Evolutionary conservation across 2,329 filamentous ascomycete genomes (phyloP), one percentile per base, ranked within the genome.

Genomic region (Microdochium trichocladiopsis): DNA sequence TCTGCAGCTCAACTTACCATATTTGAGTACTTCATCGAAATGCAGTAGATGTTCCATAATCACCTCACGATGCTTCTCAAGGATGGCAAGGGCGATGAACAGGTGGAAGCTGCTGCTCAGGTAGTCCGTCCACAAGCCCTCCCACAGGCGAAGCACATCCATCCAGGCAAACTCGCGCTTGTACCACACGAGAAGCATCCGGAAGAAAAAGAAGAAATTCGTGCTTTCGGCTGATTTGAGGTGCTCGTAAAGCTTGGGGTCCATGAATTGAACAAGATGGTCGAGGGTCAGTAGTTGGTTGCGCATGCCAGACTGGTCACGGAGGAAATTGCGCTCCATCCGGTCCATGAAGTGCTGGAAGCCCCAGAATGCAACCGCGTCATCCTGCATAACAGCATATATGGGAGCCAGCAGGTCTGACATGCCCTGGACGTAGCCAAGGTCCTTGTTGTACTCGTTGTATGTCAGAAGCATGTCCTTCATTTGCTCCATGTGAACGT

Each of bases 151-250:
- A 31, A 97, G 73, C 11, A 96, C 83, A 63, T 97, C 91, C 48
- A 79, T 68, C 90, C 93, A 99, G 59, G 84, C 80, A 62, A 99
- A 99, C 69, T 99, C 94, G 48, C 94, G 87, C 75, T 99, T 99
- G 70, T 94, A 99, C 94, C 94, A 99, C 10, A 99, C 94, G 1
- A 99, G 78, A 31, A 99, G 78, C 94, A 97, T 97, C 55, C 94
- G 88, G 82, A 97, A 99, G 76, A 99, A 97, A 76, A 99, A 99
- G 72, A 99, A 99, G 71, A 99, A 99, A 68, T 99, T 99, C 23
- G 94, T 99, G 63, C 88, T 95, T 63, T 99, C 95, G 21, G 92
- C 89, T 16, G 82, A 85, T 67, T 95, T 84, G 0, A 99, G 81
- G 62, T 99, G 94, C 2, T 88, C 78, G 70, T 96, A 97, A 8